phyloP scores from a whole-genome alignment of 805 yeast species.

The Nakazawaea sp. region DNA sequence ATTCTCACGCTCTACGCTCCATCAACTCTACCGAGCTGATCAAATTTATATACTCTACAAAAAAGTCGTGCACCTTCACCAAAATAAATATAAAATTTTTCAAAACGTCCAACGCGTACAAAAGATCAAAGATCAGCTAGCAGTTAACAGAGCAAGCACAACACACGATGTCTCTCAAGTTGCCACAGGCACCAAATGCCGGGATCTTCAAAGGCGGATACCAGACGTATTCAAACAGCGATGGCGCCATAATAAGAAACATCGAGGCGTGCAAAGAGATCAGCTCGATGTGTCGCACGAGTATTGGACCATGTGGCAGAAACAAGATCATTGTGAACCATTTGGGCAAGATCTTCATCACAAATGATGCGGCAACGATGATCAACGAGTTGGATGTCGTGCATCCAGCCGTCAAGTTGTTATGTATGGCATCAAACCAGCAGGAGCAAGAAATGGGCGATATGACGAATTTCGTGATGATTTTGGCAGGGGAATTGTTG shows the following conservation, averaged over 20 bases:
- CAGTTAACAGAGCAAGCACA: too few relatives aligned
- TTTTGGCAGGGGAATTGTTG: slow-evolving; percentile 88
- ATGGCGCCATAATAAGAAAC: slow-evolving; percentile 90
- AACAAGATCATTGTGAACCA: slow-evolving; percentile 92
- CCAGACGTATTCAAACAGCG: slow-evolving; percentile 77
- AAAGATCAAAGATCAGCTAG: too few relatives aligned
- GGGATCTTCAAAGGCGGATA: slow-evolving; percentile 96
- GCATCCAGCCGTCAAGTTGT: slow-evolving; percentile 94
- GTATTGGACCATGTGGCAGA: slow-evolving; percentile 97
- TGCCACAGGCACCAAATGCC: slow-evolving; percentile 89
- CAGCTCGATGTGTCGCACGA: slow-evolving; percentile 83
- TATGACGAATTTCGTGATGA: slow-evolving; percentile 84
- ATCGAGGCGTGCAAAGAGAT: slow-evolving; percentile 93
- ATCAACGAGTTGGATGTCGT: slow-evolving; percentile 87
- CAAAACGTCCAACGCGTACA: too few relatives aligned
- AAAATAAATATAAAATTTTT: too few relatives aligned
- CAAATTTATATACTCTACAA: slow-evolving; percentile 1
- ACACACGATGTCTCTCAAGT: slow-evolving; percentile 75
- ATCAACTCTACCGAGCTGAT: too few relatives aligned
- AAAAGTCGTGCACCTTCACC: slow-evolving; percentile 4
- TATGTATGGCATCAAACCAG: slow-evolving; percentile 95
- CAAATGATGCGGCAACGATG: slow-evolving; percentile 98
- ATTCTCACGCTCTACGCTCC: too few relatives aligned
- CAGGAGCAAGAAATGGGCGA: slow-evolving; percentile 98
- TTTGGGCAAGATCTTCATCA: slow-evolving; percentile 77